A percentile compares a stretch with the other conserved stretches of the same genome.
phyloP scores from a whole-genome alignment of 495 filamentous ascomycete species.

The Lasiosphaeriaceae sp. region DNA sequence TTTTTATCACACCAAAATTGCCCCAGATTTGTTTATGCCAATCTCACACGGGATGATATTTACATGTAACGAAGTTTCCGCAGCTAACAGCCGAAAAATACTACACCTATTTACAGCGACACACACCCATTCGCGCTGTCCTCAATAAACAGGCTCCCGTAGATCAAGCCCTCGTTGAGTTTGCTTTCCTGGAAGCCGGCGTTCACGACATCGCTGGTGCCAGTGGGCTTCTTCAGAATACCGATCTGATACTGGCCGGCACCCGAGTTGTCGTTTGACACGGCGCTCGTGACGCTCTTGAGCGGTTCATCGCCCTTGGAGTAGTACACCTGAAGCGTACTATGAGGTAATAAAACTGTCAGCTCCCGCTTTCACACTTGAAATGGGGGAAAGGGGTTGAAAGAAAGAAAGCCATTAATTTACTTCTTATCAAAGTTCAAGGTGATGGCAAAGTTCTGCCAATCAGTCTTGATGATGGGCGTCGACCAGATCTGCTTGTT shows the following conservation, averaged over 20 bases:
- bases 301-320: constrained; percentile 45
- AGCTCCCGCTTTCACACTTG: neutral
- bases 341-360: constrained; percentile 20
- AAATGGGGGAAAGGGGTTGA: neutral
- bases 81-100: no score
- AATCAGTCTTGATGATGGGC: constrained; percentile 35
- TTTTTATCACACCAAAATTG: no score
- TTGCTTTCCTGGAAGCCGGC: constrained; percentile 48
- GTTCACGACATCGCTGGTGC: constrained; percentile 48
- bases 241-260: constrained; percentile 56
- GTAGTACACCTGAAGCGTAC: constrained; percentile 54
- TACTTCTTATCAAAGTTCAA: constrained; percentile 50
- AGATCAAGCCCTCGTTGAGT: constrained; percentile 52
- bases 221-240: constrained; percentile 55
- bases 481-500: constrained; percentile 48
- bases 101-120: constrained; percentile 28
- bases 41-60: no score
- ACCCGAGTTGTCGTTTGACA: constrained; percentile 49
- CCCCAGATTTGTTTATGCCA: no score
- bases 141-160: constrained; percentile 55
- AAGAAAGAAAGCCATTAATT: constrained; percentile 6
- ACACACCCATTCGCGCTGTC: constrained; percentile 43
- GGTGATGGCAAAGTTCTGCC: constrained; percentile 60
- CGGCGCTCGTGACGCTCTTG: constrained; percentile 40
- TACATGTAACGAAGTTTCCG: no score